A percentile compares a stretch with the other conserved stretches of the same genome.
These are phyloP conservation scores for Phaseolus lunatus DNA, from an alignment of 306 rosid species.

Conservation along the genomic window DNA sequence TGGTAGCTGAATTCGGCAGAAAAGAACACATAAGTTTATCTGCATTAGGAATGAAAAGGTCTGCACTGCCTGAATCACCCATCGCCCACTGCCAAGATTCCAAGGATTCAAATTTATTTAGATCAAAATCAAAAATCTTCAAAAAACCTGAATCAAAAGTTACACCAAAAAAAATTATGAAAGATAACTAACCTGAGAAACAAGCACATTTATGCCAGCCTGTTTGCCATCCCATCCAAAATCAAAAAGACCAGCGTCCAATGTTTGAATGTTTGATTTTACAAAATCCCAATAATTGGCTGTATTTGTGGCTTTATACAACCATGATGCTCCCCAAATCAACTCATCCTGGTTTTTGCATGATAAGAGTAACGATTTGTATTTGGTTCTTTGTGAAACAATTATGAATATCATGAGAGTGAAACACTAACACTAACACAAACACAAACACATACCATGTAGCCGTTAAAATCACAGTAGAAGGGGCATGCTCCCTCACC, in stretches of 20 bases:
- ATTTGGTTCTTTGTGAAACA: too few species aligned
- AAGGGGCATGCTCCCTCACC: constrained; percentile 54
- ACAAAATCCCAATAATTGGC: constrained; percentile 45
- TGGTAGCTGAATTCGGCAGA: constrained; percentile 51
- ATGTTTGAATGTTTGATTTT: constrained; percentile 23
- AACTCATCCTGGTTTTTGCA: constrained; percentile 56
- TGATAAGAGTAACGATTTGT: background rate
- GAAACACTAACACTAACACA: background rate
- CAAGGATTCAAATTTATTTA: background rate
- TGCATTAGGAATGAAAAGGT: constrained; percentile 48
- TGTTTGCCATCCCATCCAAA: constrained; percentile 66
- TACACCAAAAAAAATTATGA: too few species aligned
- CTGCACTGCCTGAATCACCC: constrained; percentile 21
- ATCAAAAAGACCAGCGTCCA: constrained; percentile 7
- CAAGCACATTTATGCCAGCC: constrained; percentile 65
- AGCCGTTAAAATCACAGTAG: constrained; percentile 56
- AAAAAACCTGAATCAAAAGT: too few species aligned
- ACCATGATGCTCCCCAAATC: constrained; percentile 67
- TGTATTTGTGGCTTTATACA: constrained; percentile 45
- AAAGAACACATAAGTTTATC: constrained; percentile 55
- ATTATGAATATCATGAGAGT: background rate
- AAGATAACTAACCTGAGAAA: constrained; percentile 46
- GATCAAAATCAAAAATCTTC: too few species aligned
- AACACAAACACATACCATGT: constrained; percentile 47
- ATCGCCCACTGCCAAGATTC: constrained; percentile 49